Evolutionary conservation across 2,329 filamentous ascomycete genomes (phyloP), one percentile per base, ranked within the genome.

Genomic region (Alternaria conjuncta): DNA sequence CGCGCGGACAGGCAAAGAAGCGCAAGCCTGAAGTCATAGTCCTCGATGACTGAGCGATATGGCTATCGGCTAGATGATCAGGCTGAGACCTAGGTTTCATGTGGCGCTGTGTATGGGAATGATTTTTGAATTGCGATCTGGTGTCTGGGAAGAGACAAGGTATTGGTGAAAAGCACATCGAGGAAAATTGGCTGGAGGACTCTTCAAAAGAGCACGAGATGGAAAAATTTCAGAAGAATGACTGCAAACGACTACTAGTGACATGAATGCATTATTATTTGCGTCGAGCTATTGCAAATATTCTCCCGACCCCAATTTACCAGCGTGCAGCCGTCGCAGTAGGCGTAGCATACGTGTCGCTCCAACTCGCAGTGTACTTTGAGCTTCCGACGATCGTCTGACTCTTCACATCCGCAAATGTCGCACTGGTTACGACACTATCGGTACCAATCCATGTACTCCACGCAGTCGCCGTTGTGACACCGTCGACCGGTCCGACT

Each of bases 361-460:
- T 68, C 75, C 75, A 76, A 8, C 36, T 69, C 25, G 72, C 69
- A 6, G 55, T 47, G 51, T 76, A 76, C 56, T 63, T 68, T 9
- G 60, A 61, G 10, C 68, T 73, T 2, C 71, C 74, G 3, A 74
- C 63, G 23, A 75, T 56, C 4, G 71, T 75, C 46, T 75, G 50
- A 47, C 54, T 66, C 63, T 68, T 69, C 53, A 64, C 69, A 63
- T 75, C 69, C 25, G 64, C 63, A 60, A 61, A 77, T 4, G 66
- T 72, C 15, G 64, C 75, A 5, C 65, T 70, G 7, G 73, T 77
- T 1, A 77, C 72, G 9, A 75, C 61, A 20, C 61, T 64, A 36
- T 43, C 61, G 43, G 50, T 60, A 56, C 57, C 67, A 57, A 77
- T 75, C 75, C 75, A 77, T 8, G 73, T 77, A 11, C 71, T 70